Conservation (phyloP, 2,329 filamentous ascomycete genomes). For the Fusarium falciforme region DNA sequence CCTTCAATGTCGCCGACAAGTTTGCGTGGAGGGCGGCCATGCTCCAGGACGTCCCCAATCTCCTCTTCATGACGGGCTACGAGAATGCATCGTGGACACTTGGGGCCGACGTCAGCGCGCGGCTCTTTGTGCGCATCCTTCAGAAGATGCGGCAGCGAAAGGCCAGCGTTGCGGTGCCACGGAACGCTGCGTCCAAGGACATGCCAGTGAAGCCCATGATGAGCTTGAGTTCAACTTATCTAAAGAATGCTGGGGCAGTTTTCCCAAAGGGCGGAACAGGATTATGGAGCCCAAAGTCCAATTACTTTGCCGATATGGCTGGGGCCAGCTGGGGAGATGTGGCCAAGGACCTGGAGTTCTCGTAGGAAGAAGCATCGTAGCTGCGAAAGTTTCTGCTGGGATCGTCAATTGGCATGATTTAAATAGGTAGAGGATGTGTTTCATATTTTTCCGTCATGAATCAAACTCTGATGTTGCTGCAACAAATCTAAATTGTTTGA, state of each 20-base stretch:
- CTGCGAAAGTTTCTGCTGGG: not conserved
- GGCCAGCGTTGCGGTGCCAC: constrained; percentile 57
- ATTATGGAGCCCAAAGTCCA: constrained; percentile 46
- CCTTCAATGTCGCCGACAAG: constrained; percentile 55
- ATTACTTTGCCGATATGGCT: constrained; percentile 46
- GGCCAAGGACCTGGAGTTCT: constrained; percentile 35
- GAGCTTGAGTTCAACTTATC: constrained; percentile 62
- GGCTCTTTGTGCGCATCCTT: constrained; percentile 62
- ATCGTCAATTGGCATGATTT: not conserved
- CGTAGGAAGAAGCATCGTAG: not conserved
- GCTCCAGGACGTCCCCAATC: constrained; percentile 72
- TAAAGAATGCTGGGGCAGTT: constrained; percentile 53
- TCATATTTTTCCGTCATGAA: not conserved
- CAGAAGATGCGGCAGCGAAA: constrained; percentile 60
- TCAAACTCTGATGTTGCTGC: not conserved
- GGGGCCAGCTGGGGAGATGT: constrained; percentile 47
- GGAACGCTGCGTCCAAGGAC: constrained; percentile 47
- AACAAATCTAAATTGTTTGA: not conserved
- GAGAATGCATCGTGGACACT: constrained; percentile 71
- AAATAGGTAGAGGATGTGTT: not conserved
- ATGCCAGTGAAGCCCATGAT: constrained; percentile 55
- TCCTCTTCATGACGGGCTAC: constrained; percentile 70
- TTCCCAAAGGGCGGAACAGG: constrained; percentile 61
- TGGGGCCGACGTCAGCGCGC: constrained; percentile 65
- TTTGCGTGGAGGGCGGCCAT: constrained; percentile 70